Evolutionary conservation across 495 filamentous ascomycete genomes (phyloP).

Genomic region (Daldinia loculata): DNA sequence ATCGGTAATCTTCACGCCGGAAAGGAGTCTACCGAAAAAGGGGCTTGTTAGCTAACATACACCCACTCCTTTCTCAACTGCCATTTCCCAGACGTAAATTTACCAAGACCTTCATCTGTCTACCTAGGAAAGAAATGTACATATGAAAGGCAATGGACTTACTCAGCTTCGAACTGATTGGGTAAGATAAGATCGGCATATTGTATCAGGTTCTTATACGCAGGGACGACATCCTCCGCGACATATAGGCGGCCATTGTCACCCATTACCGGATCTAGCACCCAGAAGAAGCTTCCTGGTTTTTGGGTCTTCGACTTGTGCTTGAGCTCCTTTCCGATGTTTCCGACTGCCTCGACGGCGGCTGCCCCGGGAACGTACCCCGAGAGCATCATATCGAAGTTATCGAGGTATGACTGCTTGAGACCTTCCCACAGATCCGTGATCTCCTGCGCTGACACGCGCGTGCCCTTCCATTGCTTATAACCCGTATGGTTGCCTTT

Average conservation of each 20-base stretch:
- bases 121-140: not conserved
- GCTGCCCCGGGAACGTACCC: conserved; percentile 90
- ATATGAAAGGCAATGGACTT: conserved; percentile 41
- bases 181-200: conserved; percentile 92
- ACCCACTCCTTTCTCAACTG: not conserved
- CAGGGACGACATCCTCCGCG: conserved; percentile 84
- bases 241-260: conserved; percentile 93
- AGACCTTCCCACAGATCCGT: conserved; percentile 84
- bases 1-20: conserved; percentile 80
- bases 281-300: conserved; percentile 91
- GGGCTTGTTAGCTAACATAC: conserved; percentile 6
- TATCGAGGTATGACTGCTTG: conserved; percentile 78
- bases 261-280: conserved; percentile 98
- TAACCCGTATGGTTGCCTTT: conserved; percentile 95
- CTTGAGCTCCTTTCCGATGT: conserved; percentile 82
- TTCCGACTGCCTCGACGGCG: conserved; percentile 82
- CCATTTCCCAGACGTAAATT: not conserved
- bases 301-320: conserved; percentile 61
- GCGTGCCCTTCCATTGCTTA: conserved; percentile 81
- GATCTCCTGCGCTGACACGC: conserved; percentile 82
- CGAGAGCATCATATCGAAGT: conserved; percentile 91
- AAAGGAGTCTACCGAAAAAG: conserved; percentile 68
- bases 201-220: conserved; percentile 79
- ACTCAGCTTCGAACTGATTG: conserved; percentile 98
- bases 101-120: not conserved